Evolutionary conservation across 169 alveolate genomes (phyloP), one percentile per base, ranked within the genome.

Genomic region (Babesia bovis): DNA sequence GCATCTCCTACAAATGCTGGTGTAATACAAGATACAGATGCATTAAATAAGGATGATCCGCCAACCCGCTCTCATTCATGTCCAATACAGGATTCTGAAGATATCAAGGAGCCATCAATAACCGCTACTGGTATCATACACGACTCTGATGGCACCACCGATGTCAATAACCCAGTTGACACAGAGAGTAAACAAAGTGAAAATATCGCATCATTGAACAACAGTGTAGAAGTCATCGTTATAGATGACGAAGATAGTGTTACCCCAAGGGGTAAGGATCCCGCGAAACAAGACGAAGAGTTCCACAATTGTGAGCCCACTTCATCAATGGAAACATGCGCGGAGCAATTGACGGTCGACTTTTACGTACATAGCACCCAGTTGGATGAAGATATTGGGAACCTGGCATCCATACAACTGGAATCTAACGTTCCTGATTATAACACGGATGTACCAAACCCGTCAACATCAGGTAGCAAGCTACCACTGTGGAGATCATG

Each of bases 401-500:
- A 45, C 9, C 28, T 32, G 1, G n/a, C 47, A 7, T 45, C 23
- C n/a, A 32, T 25, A 2, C 60, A 63, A 25, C 30, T 63, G 60
- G 73, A 63, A 19, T 38, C 56, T 55, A 63, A 44, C 15, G 73
- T 36, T n/a, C 61, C 50, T 32, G 41, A 63, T 28, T 63, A 63
- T 52, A 63, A 63, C 50, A 35, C 4, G 17, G 50, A 36, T 4
- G n/a, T 13, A 33, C 53, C n/a, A 21, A 63, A 17, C 32, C 61
- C 42, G 13, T 25, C 73, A 12, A 36, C 17, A 21, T n/a, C 5
- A 6, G 19, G 6, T 13, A 7, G 26, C 23, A 52, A 60, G 38
- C 28, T 63, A 26, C 45, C 44, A 7, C 26, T 63, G 73, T 63
- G 73, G 73, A 25, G 38, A 2, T 63, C 73, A 5, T 63, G 73